A percentile compares a stretch with the other conserved stretches of the same genome.
Conservation (phyloP, 108 stramenopile species). For the Craspedostauros australis region DNA sequence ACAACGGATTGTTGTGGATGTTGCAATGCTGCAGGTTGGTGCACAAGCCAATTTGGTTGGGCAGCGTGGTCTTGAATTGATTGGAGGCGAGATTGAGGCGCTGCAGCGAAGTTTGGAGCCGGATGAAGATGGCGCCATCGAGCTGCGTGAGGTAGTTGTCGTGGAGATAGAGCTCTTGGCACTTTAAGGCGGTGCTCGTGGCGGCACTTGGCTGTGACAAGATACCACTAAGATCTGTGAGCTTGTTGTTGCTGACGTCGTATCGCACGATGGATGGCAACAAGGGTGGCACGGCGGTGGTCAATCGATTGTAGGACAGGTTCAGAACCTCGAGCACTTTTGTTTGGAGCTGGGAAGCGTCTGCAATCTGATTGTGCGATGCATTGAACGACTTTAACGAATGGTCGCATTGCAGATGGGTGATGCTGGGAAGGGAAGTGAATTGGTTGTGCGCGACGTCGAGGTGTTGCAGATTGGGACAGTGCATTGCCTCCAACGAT, state of each 20-base stretch:
- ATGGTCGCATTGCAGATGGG: no score
- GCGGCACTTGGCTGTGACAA: no score
- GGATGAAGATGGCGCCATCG: constrained; percentile 7
- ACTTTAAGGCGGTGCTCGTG: neutral
- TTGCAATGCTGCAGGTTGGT: neutral
- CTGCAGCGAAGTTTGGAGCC: neutral
- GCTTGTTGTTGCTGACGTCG: no score
- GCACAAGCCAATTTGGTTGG: constrained; percentile 20
- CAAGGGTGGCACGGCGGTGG: neutral
- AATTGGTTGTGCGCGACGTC: constrained; percentile 10
- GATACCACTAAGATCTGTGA: no score
- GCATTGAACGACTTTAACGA: constrained; percentile 13
- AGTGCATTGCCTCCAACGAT: neutral
- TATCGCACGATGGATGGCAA: no score
- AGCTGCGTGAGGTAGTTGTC: constrained; percentile 15
- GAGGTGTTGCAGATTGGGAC: constrained; percentile 5
- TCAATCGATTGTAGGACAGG: neutral
- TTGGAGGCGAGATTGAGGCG: constrained; percentile 20
- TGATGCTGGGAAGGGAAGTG: no score
- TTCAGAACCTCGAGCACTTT: neutral
- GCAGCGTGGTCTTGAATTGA: constrained; percentile 20
- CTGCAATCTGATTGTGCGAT: constrained; percentile 9
- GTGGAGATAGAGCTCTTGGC: constrained; percentile 1
- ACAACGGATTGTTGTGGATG: constrained; percentile 17
- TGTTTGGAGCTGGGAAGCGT: neutral